A percentile compares a stretch with the other conserved stretches of the same genome.
Evolutionary conservation across 1,139 yeast genomes (phyloP).

Genomic region (Kurtzmaniella quercitrusa): DNA sequence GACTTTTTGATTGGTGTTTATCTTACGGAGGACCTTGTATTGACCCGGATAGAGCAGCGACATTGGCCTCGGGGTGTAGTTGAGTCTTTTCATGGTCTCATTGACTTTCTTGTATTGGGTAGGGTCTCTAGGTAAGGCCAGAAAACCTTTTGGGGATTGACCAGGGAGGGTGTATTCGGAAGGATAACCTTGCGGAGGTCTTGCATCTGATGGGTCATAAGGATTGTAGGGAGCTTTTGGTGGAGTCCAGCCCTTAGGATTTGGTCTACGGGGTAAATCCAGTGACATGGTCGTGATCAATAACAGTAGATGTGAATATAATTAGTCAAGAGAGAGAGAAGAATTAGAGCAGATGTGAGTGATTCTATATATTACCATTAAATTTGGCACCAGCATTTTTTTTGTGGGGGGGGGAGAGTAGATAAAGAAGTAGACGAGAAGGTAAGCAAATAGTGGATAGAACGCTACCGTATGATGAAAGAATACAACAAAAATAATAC

Average conservation of each 20-base stretch:
- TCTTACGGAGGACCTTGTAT: conserved; percentile 63
- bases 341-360: too few species aligned
- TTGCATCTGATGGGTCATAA: conserved; percentile 67
- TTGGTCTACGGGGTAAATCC: conserved; percentile 55
- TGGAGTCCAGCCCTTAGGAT: conserved; percentile 79
- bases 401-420: too few species aligned
- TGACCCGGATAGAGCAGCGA: conserved; percentile 77
- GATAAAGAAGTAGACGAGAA: too few species aligned
- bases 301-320: too few species aligned
- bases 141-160: conserved; percentile 49
- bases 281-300: too few species aligned
- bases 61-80: conserved; percentile 76
- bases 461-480: too few species aligned
- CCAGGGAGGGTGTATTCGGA: conserved; percentile 67
- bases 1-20: conserved; percentile 52
- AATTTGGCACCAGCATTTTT: too few species aligned
- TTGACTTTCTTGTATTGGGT: conserved; percentile 67
- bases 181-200: conserved; percentile 86
- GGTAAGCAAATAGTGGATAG: too few species aligned
- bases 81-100: conserved; percentile 67
- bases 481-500: too few species aligned
- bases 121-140: conserved; percentile 63
- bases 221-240: conserved; percentile 86
- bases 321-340: too few species aligned
- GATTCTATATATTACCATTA: too few species aligned